Evolutionary conservation across 108 stramenopile species (phyloP).

Genomic region (Cyclotella baltica): DNA sequence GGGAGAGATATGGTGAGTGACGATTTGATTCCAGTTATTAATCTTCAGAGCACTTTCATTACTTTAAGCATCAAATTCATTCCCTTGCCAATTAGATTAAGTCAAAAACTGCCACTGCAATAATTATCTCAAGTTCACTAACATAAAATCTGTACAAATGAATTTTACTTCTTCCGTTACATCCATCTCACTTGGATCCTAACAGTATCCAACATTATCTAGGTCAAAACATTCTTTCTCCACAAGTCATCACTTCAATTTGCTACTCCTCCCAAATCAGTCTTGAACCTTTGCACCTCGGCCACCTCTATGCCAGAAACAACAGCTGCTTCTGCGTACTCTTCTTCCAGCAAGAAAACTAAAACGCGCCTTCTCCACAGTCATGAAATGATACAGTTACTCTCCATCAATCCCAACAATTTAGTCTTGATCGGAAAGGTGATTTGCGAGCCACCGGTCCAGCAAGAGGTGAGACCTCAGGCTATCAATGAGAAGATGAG

Average conservation of each 20-base stretch:
- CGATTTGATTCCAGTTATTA: too few species aligned
- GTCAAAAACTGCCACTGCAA: too few species aligned
- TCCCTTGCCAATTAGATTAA: too few species aligned
- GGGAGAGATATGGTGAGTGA: too few species aligned
- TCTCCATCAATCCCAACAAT: slow-evolving; percentile 67
- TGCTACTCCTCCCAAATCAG: slow-evolving; percentile 28
- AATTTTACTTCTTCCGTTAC: neutral
- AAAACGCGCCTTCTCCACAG: slow-evolving; percentile 65
- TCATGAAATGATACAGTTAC: slow-evolving; percentile 81
- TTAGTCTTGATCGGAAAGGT: slow-evolving; percentile 71
- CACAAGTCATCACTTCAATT: slow-evolving; percentile 24
- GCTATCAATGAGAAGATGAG: slow-evolving; percentile 89
- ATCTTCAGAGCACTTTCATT: too few species aligned
- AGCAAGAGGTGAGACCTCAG: slow-evolving; percentile 63
- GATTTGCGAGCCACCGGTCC: slow-evolving; percentile 73
- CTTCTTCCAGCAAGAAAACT: slow-evolving; percentile 17
- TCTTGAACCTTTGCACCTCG: slow-evolving; percentile 33
- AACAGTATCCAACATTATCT: neutral
- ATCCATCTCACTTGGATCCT: neutral
- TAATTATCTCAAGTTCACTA: neutral
- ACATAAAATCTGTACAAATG: neutral
- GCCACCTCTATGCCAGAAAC: slow-evolving; percentile 21
- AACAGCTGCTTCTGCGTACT: neutral
- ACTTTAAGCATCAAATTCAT: too few species aligned
- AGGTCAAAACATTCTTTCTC: slow-evolving; percentile 14